Base-by-base conservation (phyloP, 2,329 filamentous ascomycete species). In the Aspergillus neoniger region DNA sequence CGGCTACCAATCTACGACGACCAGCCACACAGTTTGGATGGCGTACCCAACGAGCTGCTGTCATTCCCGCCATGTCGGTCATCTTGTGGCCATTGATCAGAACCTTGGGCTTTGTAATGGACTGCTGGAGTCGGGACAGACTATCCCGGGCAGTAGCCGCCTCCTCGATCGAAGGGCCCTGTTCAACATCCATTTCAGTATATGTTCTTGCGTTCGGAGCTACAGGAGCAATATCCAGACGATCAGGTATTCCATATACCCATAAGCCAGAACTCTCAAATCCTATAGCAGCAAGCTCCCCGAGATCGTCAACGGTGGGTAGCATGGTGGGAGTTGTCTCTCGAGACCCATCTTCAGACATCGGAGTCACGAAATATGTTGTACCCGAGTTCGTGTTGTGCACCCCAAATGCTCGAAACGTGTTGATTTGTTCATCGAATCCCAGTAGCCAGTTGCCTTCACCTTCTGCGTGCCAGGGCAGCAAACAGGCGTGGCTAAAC, bases 401-500 rank as follows among this genome's bases (percentile, higher is more conserved):
- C 55, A 91, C 86, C 44, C 89, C 85, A 25, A 93, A 89, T 21
- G 90, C 88, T 61, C 90, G 85, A 73, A 94, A 94, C 0, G 88
- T 91, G 73, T 91, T 89, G 59, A 92, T 88, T 63, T 87, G 87
- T 63, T 86, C 82, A 70, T 94, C 90, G 68, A 92, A 94, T 1
- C 90, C 88, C 67, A 94, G 89, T 0, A 90, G 85, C 89, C 90
- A 94, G 62, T 81, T 85, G 25, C 89, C 86, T 72, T 92, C 90
- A 39, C 74, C 72, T 60, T 81, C 80, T n/a, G 74, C 74, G 58
- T 78, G 77, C 36, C 73, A 72, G 19, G 80, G 77, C 15, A 94
- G 79, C 49, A 94, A 75, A 1, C 90, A 87, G 19, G 90, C 89
- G 75, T 93, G 90, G 66, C 89, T 92, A 70, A 90, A 92, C 65